phyloP scores from a whole-genome alignment of 805 yeast species.

The Ogataea saltuana region DNA sequence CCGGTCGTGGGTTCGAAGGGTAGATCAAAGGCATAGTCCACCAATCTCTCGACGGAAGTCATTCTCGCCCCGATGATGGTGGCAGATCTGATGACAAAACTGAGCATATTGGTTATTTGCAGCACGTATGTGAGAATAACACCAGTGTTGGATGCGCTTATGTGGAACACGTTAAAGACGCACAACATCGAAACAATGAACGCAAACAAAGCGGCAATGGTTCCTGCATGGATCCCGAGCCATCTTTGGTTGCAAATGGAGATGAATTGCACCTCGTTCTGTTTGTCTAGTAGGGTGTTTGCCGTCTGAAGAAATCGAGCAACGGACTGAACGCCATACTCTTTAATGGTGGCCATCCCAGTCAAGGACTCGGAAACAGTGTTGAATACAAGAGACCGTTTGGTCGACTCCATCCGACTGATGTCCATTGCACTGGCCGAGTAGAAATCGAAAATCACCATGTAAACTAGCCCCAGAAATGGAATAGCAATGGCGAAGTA shows the following conservation, averaged over 20 bases:
- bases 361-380: constrained; percentile 50
- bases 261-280: constrained; percentile 47
- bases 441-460: constrained; percentile 45
- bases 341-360: constrained; percentile 50
- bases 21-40: constrained; percentile 57
- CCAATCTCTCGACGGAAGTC: constrained; percentile 63
- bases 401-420: constrained; percentile 49
- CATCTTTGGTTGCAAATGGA: constrained; percentile 50
- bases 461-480: constrained; percentile 43
- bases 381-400: constrained; percentile 49
- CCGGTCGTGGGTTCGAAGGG: constrained; percentile 54
- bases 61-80: constrained; percentile 56
- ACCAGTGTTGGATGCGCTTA: constrained; percentile 49
- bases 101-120: constrained; percentile 46
- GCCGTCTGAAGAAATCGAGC: constrained; percentile 38
- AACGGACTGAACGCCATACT: constrained; percentile 36
- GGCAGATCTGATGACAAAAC: constrained; percentile 45
- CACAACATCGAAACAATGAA: constrained; percentile 46
- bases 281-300: constrained; percentile 39
- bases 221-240: constrained; percentile 47
- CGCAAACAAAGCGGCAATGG: constrained; percentile 43
- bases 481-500: constrained; percentile 58
- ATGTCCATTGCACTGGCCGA: constrained; percentile 49
- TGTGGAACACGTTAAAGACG: constrained; percentile 44
- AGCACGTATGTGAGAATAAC: constrained; percentile 47